These are phyloP conservation scores for Lactuca saligna DNA, from an alignment of 129 eudicot species.

Conservation along the genomic window DNA sequence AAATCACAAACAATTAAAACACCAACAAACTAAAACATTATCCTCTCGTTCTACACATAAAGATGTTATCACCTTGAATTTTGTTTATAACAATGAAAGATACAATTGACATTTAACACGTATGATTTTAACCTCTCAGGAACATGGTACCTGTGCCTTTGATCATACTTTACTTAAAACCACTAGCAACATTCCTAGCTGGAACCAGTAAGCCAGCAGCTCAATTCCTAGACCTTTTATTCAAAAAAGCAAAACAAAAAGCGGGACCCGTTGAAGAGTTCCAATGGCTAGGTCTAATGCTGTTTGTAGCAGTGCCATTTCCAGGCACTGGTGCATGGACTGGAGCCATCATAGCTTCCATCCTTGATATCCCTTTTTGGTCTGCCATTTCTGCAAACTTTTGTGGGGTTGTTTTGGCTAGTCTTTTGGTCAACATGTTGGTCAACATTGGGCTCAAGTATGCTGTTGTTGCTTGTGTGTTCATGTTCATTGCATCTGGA, in stretches of 20 bases:
- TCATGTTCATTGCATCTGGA: slow-evolving; percentile 68
- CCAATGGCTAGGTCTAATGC: slow-evolving; percentile 97
- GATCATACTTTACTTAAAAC: slow-evolving; percentile 75
- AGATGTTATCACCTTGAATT: background rate
- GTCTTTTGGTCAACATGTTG: slow-evolving; percentile 87
- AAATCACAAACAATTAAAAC: background rate
- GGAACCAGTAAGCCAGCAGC: slow-evolving; percentile 63
- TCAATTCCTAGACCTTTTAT: slow-evolving; percentile 55
- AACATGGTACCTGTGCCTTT: slow-evolving; percentile 97
- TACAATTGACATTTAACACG: no score
- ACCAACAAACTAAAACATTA: slow-evolving; percentile 4
- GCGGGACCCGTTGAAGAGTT: slow-evolving; percentile 96
- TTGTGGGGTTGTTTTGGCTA: slow-evolving; percentile 86
- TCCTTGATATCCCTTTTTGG: slow-evolving; percentile 93
- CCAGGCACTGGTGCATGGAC: slow-evolving; percentile 99
- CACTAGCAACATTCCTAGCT: slow-evolving; percentile 68
- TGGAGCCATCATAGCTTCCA: slow-evolving; percentile 88
- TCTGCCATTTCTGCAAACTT: slow-evolving; percentile 89
- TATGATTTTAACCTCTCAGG: slow-evolving; percentile 32
- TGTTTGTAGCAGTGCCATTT: slow-evolving; percentile 92
- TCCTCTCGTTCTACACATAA: slow-evolving; percentile 4
- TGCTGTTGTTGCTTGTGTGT: slow-evolving; percentile 60
- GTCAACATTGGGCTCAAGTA: slow-evolving; percentile 94
- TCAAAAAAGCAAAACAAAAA: slow-evolving; percentile 74
- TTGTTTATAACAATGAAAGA: no score